Conservation (phyloP, 139 green algal genomes). For the Dunaliella primolecta region DNA sequence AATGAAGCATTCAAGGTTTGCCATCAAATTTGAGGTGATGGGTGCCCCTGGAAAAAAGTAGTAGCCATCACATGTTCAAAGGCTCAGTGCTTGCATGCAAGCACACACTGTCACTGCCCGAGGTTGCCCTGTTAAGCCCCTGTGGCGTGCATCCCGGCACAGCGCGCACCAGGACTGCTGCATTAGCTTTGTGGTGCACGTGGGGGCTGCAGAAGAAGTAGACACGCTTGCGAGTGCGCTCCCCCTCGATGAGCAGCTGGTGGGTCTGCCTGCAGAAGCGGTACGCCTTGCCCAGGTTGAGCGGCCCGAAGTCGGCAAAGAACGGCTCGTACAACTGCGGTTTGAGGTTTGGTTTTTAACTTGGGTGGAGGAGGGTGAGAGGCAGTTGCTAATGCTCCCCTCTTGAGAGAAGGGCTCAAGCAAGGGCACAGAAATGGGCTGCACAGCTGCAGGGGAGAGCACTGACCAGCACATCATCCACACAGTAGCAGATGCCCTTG, state of each 20-base stretch:
- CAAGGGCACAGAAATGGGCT: not conserved
- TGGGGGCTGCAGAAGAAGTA: slow-evolving; percentile 66
- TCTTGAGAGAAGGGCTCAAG: not conserved
- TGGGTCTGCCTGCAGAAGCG: slow-evolving; percentile 71
- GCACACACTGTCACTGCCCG: too few species aligned
- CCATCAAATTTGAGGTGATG: too few species aligned
- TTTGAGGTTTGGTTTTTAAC: not conserved
- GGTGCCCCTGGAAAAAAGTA: too few species aligned
- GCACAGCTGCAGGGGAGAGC: too few species aligned
- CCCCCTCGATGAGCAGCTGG: slow-evolving; percentile 61
- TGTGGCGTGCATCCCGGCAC: too few species aligned
- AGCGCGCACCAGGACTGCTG: slow-evolving; percentile 73
- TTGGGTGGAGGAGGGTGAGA: not conserved
- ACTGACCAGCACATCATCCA: slow-evolving; percentile 67
- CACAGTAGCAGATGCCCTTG: slow-evolving; percentile 53
- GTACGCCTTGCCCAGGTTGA: slow-evolving; percentile 82
- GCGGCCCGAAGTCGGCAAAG: slow-evolving; percentile 87
- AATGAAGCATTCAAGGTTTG: too few species aligned
- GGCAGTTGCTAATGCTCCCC: not conserved
- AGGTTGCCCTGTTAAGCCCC: too few species aligned
- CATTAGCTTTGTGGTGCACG: slow-evolving; percentile 72
- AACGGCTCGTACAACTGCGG: slow-evolving; percentile 87
- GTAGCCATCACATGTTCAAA: too few species aligned
- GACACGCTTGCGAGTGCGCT: slow-evolving; percentile 49
- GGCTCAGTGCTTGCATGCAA: too few species aligned